phyloP scores from a whole-genome alignment of 768 basidiomycete genomes.

The Chalciporus chontae region DNA sequence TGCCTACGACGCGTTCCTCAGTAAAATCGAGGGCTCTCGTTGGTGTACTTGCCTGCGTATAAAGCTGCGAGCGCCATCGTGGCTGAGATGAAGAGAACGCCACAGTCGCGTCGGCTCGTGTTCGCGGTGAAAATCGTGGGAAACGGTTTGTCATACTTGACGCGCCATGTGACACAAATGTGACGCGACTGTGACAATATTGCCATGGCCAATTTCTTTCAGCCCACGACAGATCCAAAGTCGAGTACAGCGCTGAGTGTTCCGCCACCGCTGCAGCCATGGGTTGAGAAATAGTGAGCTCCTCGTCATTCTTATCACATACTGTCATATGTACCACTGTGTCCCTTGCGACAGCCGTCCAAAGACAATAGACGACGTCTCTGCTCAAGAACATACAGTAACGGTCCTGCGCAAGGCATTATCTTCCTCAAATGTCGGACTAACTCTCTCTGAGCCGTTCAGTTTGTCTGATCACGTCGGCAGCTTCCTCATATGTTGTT shows the following conservation, averaged over 20 bases:
- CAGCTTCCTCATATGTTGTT: slow-evolving; percentile 99
- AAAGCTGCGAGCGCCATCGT: slow-evolving; percentile 20
- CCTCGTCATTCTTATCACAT: background rate
- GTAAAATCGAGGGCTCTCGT: background rate
- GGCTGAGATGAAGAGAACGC: slow-evolving; percentile 9
- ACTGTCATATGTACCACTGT: slow-evolving; percentile 4
- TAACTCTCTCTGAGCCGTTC: background rate
- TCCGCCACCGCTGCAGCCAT: slow-evolving; percentile 73
- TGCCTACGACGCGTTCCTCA: slow-evolving; percentile 11
- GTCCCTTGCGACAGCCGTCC: slow-evolving; percentile 62
- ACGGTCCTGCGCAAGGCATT: slow-evolving; percentile 89
- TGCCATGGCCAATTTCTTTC: slow-evolving; percentile 71
- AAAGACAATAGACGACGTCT: slow-evolving; percentile 96
- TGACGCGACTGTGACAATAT: too few relatives aligned
- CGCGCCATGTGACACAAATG: slow-evolving; percentile 27
- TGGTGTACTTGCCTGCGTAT: slow-evolving; percentile 15
- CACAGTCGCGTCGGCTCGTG: slow-evolving; percentile 17
- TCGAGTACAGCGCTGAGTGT: too few relatives aligned
- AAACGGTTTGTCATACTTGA: slow-evolving; percentile 31
- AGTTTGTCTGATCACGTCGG: slow-evolving; percentile 10
- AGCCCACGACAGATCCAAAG: slow-evolving; percentile 38
- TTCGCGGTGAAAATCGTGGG: slow-evolving; percentile 30
- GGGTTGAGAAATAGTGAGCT: slow-evolving; percentile 98
- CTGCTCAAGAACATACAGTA: slow-evolving; percentile 95
- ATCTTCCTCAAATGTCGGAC: slow-evolving; percentile 82